Evolutionary conservation across 495 filamentous ascomycete genomes (phyloP).

Genomic region (Xylaria cubensis): DNA sequence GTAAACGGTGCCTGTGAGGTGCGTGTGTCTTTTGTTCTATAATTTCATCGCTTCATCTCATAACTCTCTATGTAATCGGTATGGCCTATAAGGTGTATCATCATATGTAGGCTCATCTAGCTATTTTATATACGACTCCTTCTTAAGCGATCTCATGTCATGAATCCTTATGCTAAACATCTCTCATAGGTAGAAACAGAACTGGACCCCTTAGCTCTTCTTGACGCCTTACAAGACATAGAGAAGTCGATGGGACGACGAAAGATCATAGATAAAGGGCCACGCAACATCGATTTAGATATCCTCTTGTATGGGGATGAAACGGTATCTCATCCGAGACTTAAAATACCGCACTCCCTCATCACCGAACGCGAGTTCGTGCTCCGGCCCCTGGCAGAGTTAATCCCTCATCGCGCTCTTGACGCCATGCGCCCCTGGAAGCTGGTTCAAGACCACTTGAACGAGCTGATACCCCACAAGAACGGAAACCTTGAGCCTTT

Average conservation of each 20-base stretch:
- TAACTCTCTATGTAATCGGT: neutral
- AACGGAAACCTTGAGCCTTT: slow-evolving; percentile 49
- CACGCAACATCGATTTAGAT: slow-evolving; percentile 91
- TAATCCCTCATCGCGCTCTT: slow-evolving; percentile 67
- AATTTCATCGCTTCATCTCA: neutral
- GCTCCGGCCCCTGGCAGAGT: slow-evolving; percentile 85
- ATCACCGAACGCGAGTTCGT: slow-evolving; percentile 96
- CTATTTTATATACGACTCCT: neutral
- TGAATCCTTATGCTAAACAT: neutral
- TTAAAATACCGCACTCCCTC: slow-evolving; percentile 82
- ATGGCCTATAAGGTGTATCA: slow-evolving; percentile 20
- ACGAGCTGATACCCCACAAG: slow-evolving; percentile 60
- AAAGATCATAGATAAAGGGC: slow-evolving; percentile 91
- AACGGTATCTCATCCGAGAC: slow-evolving; percentile 67
- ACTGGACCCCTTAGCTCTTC: slow-evolving; percentile 73
- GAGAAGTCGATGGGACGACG: slow-evolving; percentile 78
- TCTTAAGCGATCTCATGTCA: neutral
- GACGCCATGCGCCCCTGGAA: slow-evolving; percentile 57
- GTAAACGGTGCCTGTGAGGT: slow-evolving; percentile 96
- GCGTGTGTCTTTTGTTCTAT: slow-evolving; percentile 21
- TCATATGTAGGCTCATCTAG: neutral
- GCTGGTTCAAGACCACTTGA: slow-evolving; percentile 64
- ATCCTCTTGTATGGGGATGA: slow-evolving; percentile 85
- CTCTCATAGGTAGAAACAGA: slow-evolving; percentile 75
- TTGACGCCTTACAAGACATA: slow-evolving; percentile 82